phyloP scores from a whole-genome alignment of 78 protist species.

The slime mould (Dictyostelium discoideum) region dicty_2.7 NC_007090.3:2371001-2371500 shows the following conservation, averaged over 20 bases:
- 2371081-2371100: background rate
- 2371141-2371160: conserved; percentile 15
- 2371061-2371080: background rate
- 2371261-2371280: background rate
- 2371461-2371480: conserved; percentile 25
- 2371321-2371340: background rate
- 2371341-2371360: background rate
- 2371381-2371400: background rate
- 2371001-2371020: background rate
- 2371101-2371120: background rate
- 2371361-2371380: background rate
- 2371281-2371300: background rate
- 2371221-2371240: background rate
- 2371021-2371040: conserved; percentile 2
- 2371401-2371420: background rate
- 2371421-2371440: conserved; percentile 46
- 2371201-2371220: background rate
- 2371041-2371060: background rate
- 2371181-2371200: background rate
- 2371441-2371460: conserved; percentile 10
- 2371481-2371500: conserved; percentile 41
- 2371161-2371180: background rate
- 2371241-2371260: background rate
- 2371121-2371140: background rate
- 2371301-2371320: background rate